These are phyloP conservation scores for Lactarius deliciosus DNA, from an alignment of 768 basidiomycete species.

Conservation along the genomic window DNA sequence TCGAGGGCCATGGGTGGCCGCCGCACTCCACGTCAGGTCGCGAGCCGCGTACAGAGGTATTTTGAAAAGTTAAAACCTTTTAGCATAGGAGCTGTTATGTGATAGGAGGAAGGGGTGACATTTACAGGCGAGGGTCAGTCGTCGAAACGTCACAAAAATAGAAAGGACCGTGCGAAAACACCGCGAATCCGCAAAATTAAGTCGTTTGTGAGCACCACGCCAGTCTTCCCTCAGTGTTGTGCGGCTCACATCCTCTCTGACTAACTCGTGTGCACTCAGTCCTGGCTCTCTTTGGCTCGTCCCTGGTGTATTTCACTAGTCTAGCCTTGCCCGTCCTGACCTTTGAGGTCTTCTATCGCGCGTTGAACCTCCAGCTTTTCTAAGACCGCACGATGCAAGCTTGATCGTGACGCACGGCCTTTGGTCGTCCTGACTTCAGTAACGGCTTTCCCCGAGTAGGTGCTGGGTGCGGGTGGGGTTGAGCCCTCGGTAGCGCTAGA, in stretches of 20 bases:
- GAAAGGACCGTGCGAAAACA: too few relatives aligned
- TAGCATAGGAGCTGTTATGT: conserved; percentile 4
- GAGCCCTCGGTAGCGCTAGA: not conserved
- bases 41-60: conserved; percentile 87
- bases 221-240: too few relatives aligned
- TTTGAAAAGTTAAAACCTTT: conserved; percentile 80
- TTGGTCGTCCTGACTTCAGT: conserved; percentile 32
- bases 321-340: conserved; percentile 18
- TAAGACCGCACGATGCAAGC: conserved; percentile 71
- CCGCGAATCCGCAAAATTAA: too few relatives aligned
- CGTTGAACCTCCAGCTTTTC: conserved; percentile 73
- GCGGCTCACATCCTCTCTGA: too few relatives aligned
- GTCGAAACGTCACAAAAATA: too few relatives aligned
- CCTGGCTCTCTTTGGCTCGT: too few relatives aligned
- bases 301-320: too few relatives aligned
- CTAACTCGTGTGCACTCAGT: too few relatives aligned
- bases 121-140: too few relatives aligned
- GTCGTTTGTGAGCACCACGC: too few relatives aligned
- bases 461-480: conserved; percentile 9
- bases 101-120: too few relatives aligned
- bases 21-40: conserved; percentile 80
- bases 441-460: conserved; percentile 18
- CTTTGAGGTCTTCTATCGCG: conserved; percentile 54
- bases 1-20: conserved; percentile 78
- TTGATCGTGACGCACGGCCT: conserved; percentile 43